Conservation (phyloP, 441 rosid species). For the Populus hybrid region DNA sequence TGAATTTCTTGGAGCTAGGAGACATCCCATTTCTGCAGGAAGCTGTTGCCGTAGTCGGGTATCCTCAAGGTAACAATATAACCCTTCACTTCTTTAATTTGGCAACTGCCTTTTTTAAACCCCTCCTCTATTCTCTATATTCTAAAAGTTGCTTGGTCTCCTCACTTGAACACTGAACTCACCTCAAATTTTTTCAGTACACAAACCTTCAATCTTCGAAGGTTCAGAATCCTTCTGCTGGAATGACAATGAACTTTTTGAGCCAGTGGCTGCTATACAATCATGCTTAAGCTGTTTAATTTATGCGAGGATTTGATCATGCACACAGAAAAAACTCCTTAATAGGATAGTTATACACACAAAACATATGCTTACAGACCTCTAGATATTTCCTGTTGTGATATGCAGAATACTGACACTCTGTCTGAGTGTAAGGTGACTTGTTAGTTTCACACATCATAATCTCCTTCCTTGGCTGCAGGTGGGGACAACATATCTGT, state of each 20-base stretch:
- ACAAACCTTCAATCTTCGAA: not conserved
- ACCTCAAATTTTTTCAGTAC: not conserved
- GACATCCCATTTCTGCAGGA: slow-evolving; percentile 71
- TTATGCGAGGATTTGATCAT: not conserved
- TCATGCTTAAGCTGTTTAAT: not conserved
- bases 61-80: slow-evolving; percentile 51
- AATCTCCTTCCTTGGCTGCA: not conserved
- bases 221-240: not conserved
- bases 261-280: not conserved
- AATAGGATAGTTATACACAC: not conserved
- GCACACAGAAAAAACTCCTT: not conserved
- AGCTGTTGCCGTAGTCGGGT: slow-evolving; percentile 77
- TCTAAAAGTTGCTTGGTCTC: not conserved
- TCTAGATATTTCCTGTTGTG: too few relatives aligned
- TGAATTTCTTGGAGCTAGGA: slow-evolving; percentile 70
- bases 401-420: too few relatives aligned
- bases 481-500: not conserved
- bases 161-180: not conserved
- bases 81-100: not conserved
- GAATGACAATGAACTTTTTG: not conserved
- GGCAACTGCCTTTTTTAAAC: not conserved
- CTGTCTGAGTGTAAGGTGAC: not conserved
- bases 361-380: too few relatives aligned
- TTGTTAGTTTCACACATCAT: not conserved
- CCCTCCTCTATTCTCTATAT: not conserved